Evolutionary conservation across 2,329 filamentous ascomycete species (phyloP), one percentile per base, ranked within the genome.

Genomic region (Colletotrichum chlorophyti): DNA sequence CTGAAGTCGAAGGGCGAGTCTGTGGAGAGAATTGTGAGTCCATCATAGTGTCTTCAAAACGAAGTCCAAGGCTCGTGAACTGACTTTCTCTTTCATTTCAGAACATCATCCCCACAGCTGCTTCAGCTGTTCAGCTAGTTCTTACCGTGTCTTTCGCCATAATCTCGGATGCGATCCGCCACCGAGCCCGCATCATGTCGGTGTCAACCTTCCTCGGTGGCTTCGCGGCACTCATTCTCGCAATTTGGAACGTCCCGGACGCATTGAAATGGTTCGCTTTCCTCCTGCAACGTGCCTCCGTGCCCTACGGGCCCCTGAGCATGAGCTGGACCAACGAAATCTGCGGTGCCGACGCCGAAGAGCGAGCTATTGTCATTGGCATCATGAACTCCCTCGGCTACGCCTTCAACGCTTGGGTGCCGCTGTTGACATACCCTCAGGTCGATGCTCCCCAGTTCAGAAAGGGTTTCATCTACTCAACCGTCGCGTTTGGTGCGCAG

Each of bases 391-490:
- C 52, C 1, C 6, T 60, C 11, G 53, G 53, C 0, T 60, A 57
- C 83, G 65, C 83, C 77, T 1, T 81, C 80, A 1, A 85, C 80
- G 82, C 79, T 0, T 86, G 83, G 83, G 84, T 80, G 3, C 79
- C 77, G 4, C 63, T 85, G 2, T 65, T 86, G 11, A 76, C 79
- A 0, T 86, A 83, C 62, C 72, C 70, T 0, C 80, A 77, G 0
- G 72, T 76, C 3, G 76, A 81, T 55, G 72, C 71, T 0, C 78
- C 78, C 1, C 62, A 71, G 2, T 81, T 72, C 46, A 69, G 70
- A 0, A 80, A 79, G 53, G 78, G 78, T 1, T 79, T 74, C 34
- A 65, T 72, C 0, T 77, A 75, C 46, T 65, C 68, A 14, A 60
- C 58, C 5, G 27, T 31, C 4, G 57, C 57, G 1, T 59, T 59